Percentiles rank a stretch among this genome's conserved stretches.
Evolutionary conservation across 2,329 filamentous ascomycete genomes (phyloP).

Genomic region (Macrophomina pseudophaseolina): DNA sequence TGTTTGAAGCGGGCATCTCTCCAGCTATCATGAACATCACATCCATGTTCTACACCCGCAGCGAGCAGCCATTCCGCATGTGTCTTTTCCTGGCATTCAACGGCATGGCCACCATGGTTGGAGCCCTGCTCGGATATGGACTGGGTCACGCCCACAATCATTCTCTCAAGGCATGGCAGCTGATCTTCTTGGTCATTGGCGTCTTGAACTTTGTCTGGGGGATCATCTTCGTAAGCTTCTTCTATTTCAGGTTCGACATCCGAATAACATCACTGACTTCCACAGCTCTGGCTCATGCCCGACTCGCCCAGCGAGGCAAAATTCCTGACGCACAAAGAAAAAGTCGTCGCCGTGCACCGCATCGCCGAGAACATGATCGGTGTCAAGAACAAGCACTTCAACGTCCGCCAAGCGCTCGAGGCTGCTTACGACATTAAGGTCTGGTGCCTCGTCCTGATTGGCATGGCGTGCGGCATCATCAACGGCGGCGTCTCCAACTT

Average conservation of each 20-base stretch:
- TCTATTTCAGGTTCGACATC: background rate
- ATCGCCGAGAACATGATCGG: slow-evolving; percentile 49
- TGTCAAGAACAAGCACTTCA: slow-evolving; percentile 48
- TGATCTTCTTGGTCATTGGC: slow-evolving; percentile 46
- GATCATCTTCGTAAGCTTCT: slow-evolving; percentile 35
- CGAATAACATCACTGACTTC: background rate
- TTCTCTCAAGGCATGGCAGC: slow-evolving; percentile 40
- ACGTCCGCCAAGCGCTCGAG: slow-evolving; percentile 46
- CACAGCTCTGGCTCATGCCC: slow-evolving; percentile 42
- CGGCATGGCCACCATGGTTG: slow-evolving; percentile 45
- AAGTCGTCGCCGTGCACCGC: slow-evolving; percentile 47
- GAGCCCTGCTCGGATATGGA: slow-evolving; percentile 43
- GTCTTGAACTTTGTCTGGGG: slow-evolving; percentile 44
- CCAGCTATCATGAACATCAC: slow-evolving; percentile 47
- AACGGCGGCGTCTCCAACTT: slow-evolving; percentile 60
- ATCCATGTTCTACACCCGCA: slow-evolving; percentile 43
- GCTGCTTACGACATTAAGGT: slow-evolving; percentile 48
- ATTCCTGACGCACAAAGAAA: slow-evolving; percentile 46
- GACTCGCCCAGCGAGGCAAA: slow-evolving; percentile 43
- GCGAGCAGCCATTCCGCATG: slow-evolving; percentile 51
- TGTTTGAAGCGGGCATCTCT: slow-evolving; percentile 44
- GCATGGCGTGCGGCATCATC: slow-evolving; percentile 52
- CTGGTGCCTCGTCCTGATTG: slow-evolving; percentile 48
- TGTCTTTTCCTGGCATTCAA: slow-evolving; percentile 51
- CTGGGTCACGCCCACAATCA: slow-evolving; percentile 38